phyloP scores from a whole-genome alignment of 129 eudicot genomes.

The Flaveria robusta region DNA sequence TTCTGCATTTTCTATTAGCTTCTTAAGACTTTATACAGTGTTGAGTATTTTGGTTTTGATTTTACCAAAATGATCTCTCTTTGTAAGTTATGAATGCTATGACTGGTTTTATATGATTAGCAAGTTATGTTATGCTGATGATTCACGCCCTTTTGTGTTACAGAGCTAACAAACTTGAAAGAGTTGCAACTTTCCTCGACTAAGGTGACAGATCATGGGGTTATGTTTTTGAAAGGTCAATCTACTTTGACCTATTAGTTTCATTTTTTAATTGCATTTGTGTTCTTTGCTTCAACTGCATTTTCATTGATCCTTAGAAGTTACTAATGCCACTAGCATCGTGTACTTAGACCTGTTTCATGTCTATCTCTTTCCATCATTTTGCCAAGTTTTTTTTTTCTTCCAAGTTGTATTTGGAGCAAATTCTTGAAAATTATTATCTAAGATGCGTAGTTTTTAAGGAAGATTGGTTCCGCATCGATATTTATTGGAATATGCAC shows the following conservation, averaged over 20 bases:
- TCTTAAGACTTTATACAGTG: not conserved
- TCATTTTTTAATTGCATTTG: not conserved
- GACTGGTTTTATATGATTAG: not conserved
- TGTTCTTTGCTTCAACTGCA: not conserved
- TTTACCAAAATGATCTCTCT: not conserved
- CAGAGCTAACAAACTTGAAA: conserved; percentile 76
- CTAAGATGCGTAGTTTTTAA: not conserved
- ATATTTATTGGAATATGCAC: not conserved
- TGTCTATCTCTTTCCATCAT: not conserved
- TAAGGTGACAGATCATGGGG: conserved; percentile 82
- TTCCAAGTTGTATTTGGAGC: not conserved
- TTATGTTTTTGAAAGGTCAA: conserved; percentile 67
- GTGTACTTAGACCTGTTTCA: no score
- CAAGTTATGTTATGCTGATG: not conserved
- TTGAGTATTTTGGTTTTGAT: not conserved
- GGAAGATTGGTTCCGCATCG: not conserved
- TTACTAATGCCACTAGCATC: no score
- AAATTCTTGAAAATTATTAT: no score
- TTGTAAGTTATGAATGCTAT: not conserved
- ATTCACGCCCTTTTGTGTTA: conserved; percentile 12
- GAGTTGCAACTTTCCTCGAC: conserved; percentile 80
- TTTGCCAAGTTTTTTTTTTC: not conserved
- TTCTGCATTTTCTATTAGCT: not conserved
- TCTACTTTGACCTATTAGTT: not conserved
- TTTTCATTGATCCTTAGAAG: no score